Percentiles rank a stretch among this genome's conserved stretches.
Evolutionary conservation across 805 yeast genomes (phyloP).

Genomic region (Wilhelminamyces savonicus): DNA sequence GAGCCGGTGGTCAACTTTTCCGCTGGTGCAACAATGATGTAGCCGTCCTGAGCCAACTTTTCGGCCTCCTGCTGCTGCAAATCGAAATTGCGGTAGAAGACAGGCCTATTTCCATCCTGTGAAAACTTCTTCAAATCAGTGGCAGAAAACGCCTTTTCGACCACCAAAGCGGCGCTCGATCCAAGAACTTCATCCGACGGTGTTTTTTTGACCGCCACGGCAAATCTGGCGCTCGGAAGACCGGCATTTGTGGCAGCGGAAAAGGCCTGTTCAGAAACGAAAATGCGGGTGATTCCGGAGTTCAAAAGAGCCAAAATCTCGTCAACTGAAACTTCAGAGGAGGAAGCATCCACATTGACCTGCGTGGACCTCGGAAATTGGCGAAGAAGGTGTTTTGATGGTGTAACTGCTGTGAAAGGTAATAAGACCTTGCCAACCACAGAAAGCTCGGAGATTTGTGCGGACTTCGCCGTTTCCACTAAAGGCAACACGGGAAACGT

Average conservation of each 20-base stretch:
- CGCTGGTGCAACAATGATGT: constrained; percentile 26
- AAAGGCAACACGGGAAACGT: constrained; percentile 36
- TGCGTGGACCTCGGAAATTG: constrained; percentile 23
- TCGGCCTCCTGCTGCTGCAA: constrained; percentile 17
- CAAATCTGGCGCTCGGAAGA: constrained; percentile 11
- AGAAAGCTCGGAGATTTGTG: constrained; percentile 14
- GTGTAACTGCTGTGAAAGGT: constrained; percentile 18
- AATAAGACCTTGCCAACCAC: constrained; percentile 30
- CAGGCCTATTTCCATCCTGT: constrained; percentile 22
- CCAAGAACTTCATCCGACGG: constrained; percentile 7
- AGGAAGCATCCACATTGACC: constrained; percentile 25
- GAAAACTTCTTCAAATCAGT: constrained; percentile 12
- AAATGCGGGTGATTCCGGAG: constrained; percentile 48
- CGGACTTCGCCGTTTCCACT: constrained; percentile 12
- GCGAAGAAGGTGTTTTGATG: constrained; percentile 25
- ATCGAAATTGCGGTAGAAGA: constrained; percentile 12
- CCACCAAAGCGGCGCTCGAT: constrained; percentile 16
- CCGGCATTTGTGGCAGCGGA: constrained; percentile 6
- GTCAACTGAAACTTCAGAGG: constrained; percentile 31
- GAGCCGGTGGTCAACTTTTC: constrained; percentile 23
- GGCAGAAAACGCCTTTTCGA: constrained; percentile 8
- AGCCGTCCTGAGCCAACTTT: constrained; percentile 25
- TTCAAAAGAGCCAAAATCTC: constrained; percentile 42
- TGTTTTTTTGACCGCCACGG: constrained; percentile 3
- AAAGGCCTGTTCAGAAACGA: constrained; percentile 20